A percentile compares a stretch with the other conserved stretches of the same genome.
These are phyloP conservation scores for Lentinula raphanica DNA, from an alignment of 768 basidiomycete genomes.

Conservation along the genomic window DNA sequence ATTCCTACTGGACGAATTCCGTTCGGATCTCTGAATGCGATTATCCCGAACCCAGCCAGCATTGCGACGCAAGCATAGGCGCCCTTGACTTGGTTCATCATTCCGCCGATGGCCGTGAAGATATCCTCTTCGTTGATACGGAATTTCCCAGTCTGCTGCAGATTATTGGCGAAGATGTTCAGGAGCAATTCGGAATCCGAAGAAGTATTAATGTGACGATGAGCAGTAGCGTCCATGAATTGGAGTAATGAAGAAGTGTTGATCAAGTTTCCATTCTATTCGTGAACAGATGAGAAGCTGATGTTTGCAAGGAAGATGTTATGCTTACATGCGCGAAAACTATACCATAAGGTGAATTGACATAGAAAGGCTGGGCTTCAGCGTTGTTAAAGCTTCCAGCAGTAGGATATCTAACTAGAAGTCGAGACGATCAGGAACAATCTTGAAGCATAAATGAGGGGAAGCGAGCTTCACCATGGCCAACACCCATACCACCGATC, in stretches of 20 bases:
- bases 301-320: constrained; percentile 1
- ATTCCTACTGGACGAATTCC: constrained; percentile 93
- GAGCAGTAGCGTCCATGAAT: constrained; percentile 93
- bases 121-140: constrained; percentile 99
- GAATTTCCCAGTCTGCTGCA: constrained; percentile 98
- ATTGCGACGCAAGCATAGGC: constrained; percentile 98
- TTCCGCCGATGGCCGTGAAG: constrained; percentile 85
- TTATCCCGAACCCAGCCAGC: constrained; percentile 97
- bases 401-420: constrained; percentile 90
- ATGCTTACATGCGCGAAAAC: constrained; percentile 88
- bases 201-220: constrained; percentile 97
- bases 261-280: constrained; percentile 95
- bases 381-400: constrained; percentile 96
- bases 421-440: constrained; percentile 7
- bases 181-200: constrained; percentile 96
- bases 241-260: constrained; percentile 83
- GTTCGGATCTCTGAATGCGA: constrained; percentile 97
- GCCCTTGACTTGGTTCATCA: constrained; percentile 85
- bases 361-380: constrained; percentile 99
- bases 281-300: constrained; percentile 1
- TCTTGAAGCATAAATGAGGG: constrained; percentile 6
- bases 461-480: constrained; percentile 65
- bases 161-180: constrained; percentile 95
- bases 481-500: constrained; percentile 94
- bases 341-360: constrained; percentile 99